Evolutionary conservation across 768 basidiomycete genomes (phyloP).

Genomic region (Mycena kentingensis): DNA sequence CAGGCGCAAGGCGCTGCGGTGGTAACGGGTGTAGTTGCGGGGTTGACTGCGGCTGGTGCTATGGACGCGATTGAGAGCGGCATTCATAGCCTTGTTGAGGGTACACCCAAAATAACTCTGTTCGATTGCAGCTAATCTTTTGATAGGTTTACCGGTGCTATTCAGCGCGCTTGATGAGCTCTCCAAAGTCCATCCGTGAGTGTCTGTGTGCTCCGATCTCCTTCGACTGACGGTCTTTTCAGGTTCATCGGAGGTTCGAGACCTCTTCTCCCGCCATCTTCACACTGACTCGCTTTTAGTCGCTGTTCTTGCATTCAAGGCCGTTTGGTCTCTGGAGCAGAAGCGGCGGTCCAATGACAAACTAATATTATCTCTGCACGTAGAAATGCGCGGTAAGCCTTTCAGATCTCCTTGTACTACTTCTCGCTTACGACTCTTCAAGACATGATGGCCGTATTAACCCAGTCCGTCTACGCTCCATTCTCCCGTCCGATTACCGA

Average conservation of each 20-base stretch:
- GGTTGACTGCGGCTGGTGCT: conserved; percentile 7
- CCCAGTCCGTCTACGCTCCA: background rate
- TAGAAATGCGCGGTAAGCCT: background rate
- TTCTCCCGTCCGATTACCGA: background rate
- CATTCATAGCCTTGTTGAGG: conserved; percentile 25
- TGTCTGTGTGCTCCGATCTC: background rate
- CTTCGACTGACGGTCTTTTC: background rate
- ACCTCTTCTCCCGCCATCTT: background rate
- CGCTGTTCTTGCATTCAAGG: conserved; percentile 27
- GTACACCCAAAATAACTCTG: background rate
- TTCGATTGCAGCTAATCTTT: background rate
- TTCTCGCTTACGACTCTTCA: background rate
- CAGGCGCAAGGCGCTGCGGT: conserved; percentile 11
- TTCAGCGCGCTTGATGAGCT: conserved; percentile 30
- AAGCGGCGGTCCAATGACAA: background rate
- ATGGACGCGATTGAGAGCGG: conserved; percentile 23
- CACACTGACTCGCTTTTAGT: conserved; percentile 3
- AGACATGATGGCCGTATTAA: conserved; percentile 1
- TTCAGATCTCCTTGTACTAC: background rate
- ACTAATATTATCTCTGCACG: background rate
- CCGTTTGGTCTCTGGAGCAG: conserved; percentile 28
- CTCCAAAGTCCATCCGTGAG: conserved; percentile 29
- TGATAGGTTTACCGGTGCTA: conserved; percentile 7
- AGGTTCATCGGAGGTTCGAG: conserved; percentile 28
- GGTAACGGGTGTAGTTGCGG: conserved; percentile 14